These are phyloP conservation scores for Artomyces pyxidatus DNA, from an alignment of 768 basidiomycete genomes.

Conservation along the genomic window DNA sequence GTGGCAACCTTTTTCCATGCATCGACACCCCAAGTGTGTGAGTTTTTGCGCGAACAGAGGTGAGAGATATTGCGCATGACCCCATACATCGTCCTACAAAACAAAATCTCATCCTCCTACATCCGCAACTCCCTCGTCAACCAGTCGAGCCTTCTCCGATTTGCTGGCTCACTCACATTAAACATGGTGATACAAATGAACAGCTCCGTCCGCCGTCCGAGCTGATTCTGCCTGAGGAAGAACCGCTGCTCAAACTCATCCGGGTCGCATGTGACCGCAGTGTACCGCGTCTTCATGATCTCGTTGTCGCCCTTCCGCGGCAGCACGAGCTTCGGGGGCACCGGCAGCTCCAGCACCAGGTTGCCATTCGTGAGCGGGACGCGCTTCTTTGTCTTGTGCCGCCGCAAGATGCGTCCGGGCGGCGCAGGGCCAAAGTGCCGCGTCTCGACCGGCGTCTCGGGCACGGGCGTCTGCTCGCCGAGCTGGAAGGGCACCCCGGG, in stretches of 20 bases:
- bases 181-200: slow-evolving; percentile 97
- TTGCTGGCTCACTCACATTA: slow-evolving; percentile 56
- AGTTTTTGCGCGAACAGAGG: slow-evolving; percentile 77
- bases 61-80: slow-evolving; percentile 86
- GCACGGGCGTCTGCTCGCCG: slow-evolving; percentile 24
- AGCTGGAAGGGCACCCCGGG: slow-evolving; percentile 5
- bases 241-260: slow-evolving; percentile 84
- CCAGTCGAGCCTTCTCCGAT: background rate
- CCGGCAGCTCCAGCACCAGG: slow-evolving; percentile 74
- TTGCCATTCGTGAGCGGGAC: slow-evolving; percentile 85
- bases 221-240: slow-evolving; percentile 77
- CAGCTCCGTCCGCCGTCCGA: slow-evolving; percentile 74
- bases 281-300: slow-evolving; percentile 68
- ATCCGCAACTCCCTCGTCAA: too few species aligned
- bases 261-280: slow-evolving; percentile 90
- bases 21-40: slow-evolving; percentile 92
- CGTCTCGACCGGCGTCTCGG: slow-evolving; percentile 44
- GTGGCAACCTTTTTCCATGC: slow-evolving; percentile 87
- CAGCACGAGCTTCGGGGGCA: slow-evolving; percentile 78
- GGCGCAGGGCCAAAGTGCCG: slow-evolving; percentile 88
- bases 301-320: slow-evolving; percentile 65
- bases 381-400: slow-evolving; percentile 68
- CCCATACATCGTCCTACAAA: slow-evolving; percentile 89
- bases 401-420: slow-evolving; percentile 62
- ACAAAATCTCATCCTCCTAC: slow-evolving; percentile 83